These are phyloP conservation scores for Isoetes taiwanensis DNA, from an alignment of 75 land plant genomes.

Conservation along the genomic window DNA sequence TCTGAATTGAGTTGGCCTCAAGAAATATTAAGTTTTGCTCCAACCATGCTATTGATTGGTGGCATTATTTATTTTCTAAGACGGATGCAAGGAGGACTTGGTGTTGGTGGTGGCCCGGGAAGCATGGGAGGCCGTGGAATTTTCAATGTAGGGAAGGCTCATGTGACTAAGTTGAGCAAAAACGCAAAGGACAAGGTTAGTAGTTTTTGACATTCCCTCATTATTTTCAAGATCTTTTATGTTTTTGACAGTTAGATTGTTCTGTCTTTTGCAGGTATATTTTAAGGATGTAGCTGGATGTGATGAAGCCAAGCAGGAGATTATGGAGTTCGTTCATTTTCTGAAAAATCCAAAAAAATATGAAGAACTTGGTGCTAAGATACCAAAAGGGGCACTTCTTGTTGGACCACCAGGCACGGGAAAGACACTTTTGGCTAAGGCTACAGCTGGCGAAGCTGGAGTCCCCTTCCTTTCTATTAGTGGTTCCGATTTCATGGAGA, in stretches of 20 bases:
- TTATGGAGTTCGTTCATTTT: conserved; percentile 91
- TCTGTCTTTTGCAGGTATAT: neutral
- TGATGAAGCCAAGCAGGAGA: conserved; percentile 88
- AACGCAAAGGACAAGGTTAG: conserved; percentile 68
- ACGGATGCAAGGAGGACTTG: conserved; percentile 61
- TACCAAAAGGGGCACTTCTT: conserved; percentile 82
- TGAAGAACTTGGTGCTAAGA: conserved; percentile 75
- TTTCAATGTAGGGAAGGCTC: conserved; percentile 71
- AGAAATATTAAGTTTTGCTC: conserved; percentile 49
- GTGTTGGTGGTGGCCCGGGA: conserved; percentile 40
- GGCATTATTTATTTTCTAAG: conserved; percentile 34
- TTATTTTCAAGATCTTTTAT: neutral
- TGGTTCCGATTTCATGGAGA: conserved; percentile 93
- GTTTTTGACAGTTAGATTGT: neutral
- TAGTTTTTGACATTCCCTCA: neutral
- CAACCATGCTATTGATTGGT: conserved; percentile 44
- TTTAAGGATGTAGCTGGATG: conserved; percentile 91
- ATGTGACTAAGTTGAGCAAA: conserved; percentile 53
- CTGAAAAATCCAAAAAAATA: conserved; percentile 77
- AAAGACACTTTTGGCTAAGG: conserved; percentile 78
- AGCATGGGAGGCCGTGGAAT: conserved; percentile 61
- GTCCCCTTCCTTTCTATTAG: conserved; percentile 80
- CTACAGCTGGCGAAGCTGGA: conserved; percentile 87
- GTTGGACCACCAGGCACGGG: conserved; percentile 90
- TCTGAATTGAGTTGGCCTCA: conserved; percentile 54